These are phyloP conservation scores for Hypomontagnella monticulosa DNA, from an alignment of 495 filamentous ascomycete species.

Conservation along the genomic window DNA sequence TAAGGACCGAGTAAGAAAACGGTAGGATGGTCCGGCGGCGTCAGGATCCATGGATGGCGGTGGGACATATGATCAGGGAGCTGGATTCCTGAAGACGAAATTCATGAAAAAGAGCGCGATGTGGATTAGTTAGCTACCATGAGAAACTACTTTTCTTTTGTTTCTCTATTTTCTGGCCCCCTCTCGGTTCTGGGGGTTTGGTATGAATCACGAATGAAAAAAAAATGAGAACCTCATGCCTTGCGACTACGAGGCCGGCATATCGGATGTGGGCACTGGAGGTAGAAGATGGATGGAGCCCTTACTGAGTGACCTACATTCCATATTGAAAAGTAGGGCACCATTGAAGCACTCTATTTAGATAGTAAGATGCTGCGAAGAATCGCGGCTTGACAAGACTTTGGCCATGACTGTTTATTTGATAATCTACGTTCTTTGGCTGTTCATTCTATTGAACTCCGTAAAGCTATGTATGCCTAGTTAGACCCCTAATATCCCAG, in stretches of 20 bases:
- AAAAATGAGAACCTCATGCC: not conserved
- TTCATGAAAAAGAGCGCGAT: not conserved
- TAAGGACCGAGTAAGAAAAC: constrained; percentile 4
- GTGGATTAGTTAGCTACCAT: not conserved
- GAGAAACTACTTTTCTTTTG: constrained; percentile 15
- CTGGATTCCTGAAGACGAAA: not conserved
- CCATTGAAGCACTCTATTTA: too few relatives aligned
- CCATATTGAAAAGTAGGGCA: not conserved
- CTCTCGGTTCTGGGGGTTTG: constrained; percentile 6
- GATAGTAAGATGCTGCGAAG: too few relatives aligned
- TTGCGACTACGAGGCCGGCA: constrained; percentile 3
- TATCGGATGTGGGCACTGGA: not conserved
- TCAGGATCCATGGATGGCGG: too few relatives aligned
- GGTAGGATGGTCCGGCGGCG: not conserved
- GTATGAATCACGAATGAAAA: constrained; percentile 31
- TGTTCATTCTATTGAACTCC: too few relatives aligned
- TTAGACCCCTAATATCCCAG: too few relatives aligned
- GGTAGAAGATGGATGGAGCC: not conserved
- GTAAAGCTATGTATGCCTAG: too few relatives aligned
- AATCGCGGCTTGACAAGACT: too few relatives aligned
- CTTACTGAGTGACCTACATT: not conserved
- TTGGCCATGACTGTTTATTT: too few relatives aligned
- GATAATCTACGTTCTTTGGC: too few relatives aligned
- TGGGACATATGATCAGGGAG: not conserved
- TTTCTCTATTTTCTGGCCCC: not conserved